Conservation (phyloP, 2,329 filamentous ascomycete species). For the Paraphoma chrysanthemicola region DNA sequence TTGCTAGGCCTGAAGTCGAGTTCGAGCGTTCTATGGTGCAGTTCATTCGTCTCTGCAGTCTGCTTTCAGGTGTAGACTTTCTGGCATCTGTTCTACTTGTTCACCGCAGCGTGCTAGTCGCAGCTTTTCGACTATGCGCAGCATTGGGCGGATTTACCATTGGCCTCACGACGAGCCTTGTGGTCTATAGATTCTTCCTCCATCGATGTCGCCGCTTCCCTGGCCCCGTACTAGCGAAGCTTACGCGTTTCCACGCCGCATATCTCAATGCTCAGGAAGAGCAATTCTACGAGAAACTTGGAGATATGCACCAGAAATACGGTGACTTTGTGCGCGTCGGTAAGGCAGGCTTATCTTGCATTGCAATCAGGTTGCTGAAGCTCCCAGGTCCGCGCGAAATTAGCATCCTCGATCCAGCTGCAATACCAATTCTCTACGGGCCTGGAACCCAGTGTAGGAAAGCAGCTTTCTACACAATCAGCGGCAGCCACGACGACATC, state of each 20-base stretch:
- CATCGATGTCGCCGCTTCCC: conserved; percentile 34
- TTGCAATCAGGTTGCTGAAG: background rate
- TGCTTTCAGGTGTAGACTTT: background rate
- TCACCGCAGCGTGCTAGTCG: background rate
- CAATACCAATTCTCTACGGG: conserved; percentile 27
- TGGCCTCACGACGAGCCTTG: conserved; percentile 25
- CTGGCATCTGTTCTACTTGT: background rate
- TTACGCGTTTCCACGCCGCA: conserved; percentile 37
- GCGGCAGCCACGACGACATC: conserved; percentile 23
- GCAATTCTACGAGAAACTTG: conserved; percentile 38
- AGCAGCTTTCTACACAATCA: conserved; percentile 32
- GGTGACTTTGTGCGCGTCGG: conserved; percentile 46
- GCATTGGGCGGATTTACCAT: conserved; percentile 13
- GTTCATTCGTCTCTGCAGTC: background rate
- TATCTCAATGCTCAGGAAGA: conserved; percentile 29
- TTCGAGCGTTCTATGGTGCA: background rate
- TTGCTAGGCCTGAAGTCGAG: background rate
- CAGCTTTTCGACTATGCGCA: background rate
- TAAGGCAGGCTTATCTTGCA: conserved; percentile 7
- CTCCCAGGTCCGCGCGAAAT: conserved; percentile 30
- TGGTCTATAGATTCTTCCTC: conserved; percentile 30
- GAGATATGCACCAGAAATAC: conserved; percentile 36
- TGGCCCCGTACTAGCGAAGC: conserved; percentile 27
- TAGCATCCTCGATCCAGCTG: conserved; percentile 24
- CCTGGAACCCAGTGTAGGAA: conserved; percentile 29